Evolutionary conservation across 352 stramenopile species (phyloP), one percentile per base, ranked within the genome.

Genomic region (Blastocystis sp.): DNA sequence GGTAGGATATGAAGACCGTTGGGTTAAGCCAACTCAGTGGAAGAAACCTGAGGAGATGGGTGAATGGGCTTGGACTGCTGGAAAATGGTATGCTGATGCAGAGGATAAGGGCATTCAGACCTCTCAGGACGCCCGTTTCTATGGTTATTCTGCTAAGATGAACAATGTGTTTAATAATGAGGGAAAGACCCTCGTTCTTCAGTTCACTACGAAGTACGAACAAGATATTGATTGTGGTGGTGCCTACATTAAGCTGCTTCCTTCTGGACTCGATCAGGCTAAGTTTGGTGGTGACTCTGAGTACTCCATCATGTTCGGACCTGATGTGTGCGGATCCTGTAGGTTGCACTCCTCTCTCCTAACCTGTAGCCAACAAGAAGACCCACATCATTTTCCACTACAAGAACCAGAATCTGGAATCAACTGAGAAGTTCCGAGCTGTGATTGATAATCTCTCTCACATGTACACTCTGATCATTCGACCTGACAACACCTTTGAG

Each of bases 341-440:
- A 98, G 94, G n/a, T 9, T 40, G 37, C 24, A 56, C 5, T 13
- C 30, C 1, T 54, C 33, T 19, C n/a, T 1, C 22, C 24, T 77
- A n/a, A 66, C 54, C 13, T 37, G 40, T 78, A 77, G 78, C 37
- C 13, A 70, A 75, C 91, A 96, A 96, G 89, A 95, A 96, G 90
- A 98, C 96, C 3, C 97, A 99, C 91, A 94, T 97, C 54, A 99
- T 99, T 93, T 94, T 99, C 58, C 97, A 98, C 92, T 98, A 98
- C 91, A 95, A 97, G 80, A 94, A 94, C 40, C 94, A 98, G 6
- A 98, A 97, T 89, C 91, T 97, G 35, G 91, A 97, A 7, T 95
- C 95, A 82, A 97, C 95, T 22, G 93, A 96, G 75, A 93, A 98
- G 73, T 93, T 97, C 48, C 93, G 94, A 75, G 92, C 90, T 53